Evolutionary conservation across 495 filamentous ascomycete genomes (phyloP), one percentile per base, ranked within the genome.

Genomic region (Bryoglossum gracile): DNA sequence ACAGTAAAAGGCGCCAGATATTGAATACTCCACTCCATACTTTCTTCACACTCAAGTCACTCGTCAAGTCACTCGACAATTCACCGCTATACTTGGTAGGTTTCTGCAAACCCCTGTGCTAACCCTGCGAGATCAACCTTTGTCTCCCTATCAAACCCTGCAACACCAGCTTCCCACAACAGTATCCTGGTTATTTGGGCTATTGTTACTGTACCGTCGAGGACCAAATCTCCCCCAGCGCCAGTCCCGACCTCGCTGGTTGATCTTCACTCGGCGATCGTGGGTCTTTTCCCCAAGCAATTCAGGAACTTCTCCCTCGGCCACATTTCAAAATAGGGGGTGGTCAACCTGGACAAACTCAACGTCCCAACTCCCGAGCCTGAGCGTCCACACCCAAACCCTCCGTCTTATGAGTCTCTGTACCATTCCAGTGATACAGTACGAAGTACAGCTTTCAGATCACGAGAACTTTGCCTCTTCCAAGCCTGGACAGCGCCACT

Each of bases 201-300:
- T 4, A 23, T 43, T 41, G 34, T 47, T 26, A 46, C 28, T 18
- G 43, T 34, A 32, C 24, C 5, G 24, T 4, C 24, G 38, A 16
- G 39, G 37, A 50, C 36, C 39, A 37, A 47, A 26, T 47, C 33
- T 47, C 45, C 22, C 18, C 21, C 22, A 19, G 17, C 45, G 32
- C 22, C 23, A 17, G n/a, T 19, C 6, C 33, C 33, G 14, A 16
- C 19, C 23, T 41, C 25, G 19, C 16, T 39, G 32, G 3, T n/a
- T 37, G 46, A 47, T 37, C 44, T 24, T 23, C 33, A 23, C 4
- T 4, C 21, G 13, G 19, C 22, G 34, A 30, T 38, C 22, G 18
- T 23, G 11, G 21, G 6, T n/a, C 46, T 39, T 19, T 25, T 3
- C 22, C 22, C 46, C 22, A 23, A 28, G 9, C 26, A 40, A n/a